phyloP scores from a whole-genome alignment of 352 stramenopile genomes.

The Peronosclerospora sorghi region DNA sequence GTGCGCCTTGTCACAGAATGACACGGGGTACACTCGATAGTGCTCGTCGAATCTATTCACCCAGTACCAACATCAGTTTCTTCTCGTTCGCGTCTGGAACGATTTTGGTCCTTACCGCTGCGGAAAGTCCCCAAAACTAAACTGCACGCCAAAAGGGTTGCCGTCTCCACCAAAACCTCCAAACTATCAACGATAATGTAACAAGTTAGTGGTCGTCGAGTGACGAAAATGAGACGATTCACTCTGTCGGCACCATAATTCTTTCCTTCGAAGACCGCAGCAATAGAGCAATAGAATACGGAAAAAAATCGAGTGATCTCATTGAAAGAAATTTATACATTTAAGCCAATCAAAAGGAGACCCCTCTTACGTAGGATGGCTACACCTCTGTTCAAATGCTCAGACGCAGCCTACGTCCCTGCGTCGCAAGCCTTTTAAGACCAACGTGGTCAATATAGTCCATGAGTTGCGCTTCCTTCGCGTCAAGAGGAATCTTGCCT shows the following conservation, averaged over 20 bases:
- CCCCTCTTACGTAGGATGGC: too few species aligned
- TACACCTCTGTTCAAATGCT: slow-evolving; percentile 28
- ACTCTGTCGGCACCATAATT: slow-evolving; percentile 2
- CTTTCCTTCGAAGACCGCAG: neutral
- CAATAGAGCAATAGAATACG: too few species aligned
- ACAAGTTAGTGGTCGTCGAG: neutral
- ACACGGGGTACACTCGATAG: slow-evolving; percentile 81
- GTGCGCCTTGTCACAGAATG: slow-evolving; percentile 80
- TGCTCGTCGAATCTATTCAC: slow-evolving; percentile 69
- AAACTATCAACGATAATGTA: slow-evolving; percentile 27
- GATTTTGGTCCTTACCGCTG: slow-evolving; percentile 27
- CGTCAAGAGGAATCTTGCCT: slow-evolving; percentile 40
- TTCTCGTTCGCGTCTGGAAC: neutral
- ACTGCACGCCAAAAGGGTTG: slow-evolving; percentile 78
- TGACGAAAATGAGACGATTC: neutral
- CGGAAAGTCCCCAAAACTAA: slow-evolving; percentile 67
- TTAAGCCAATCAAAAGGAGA: too few species aligned
- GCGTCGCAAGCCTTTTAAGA: slow-evolving; percentile 36
- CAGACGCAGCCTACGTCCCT: slow-evolving; percentile 51
- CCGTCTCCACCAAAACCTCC: slow-evolving; percentile 55
- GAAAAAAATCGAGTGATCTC: too few species aligned
- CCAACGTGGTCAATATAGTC: slow-evolving; percentile 43
- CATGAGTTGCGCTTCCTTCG: slow-evolving; percentile 50
- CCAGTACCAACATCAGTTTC: neutral
- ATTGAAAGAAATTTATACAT: too few species aligned